Evolutionary conservation across 225 moss, liverwort and hornwort species (phyloP).

Genomic region (Physcomitrellopsis africana): DNA sequence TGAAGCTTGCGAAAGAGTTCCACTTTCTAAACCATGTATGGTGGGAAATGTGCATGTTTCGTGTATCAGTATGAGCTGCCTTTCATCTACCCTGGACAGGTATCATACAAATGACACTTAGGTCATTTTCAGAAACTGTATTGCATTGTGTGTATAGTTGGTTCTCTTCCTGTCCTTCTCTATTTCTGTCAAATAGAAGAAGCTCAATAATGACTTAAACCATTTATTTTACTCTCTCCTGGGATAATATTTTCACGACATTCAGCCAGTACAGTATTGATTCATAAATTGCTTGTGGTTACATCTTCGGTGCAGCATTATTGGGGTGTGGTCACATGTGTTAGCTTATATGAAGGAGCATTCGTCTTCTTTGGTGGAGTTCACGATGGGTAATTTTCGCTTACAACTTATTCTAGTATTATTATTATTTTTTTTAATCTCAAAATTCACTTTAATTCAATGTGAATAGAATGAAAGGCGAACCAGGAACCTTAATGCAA

Average conservation of each 20-base stretch:
- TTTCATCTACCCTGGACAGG: constrained; percentile 95
- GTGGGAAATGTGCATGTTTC: constrained; percentile 41
- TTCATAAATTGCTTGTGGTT: background rate
- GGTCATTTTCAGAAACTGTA: background rate
- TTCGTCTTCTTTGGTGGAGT: constrained; percentile 91
- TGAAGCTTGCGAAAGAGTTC: constrained; percentile 9
- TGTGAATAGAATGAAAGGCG: too few relatives aligned
- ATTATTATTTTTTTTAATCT: too few relatives aligned
- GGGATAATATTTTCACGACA: too few relatives aligned
- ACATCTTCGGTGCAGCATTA: constrained; percentile 68
- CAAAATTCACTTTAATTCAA: too few relatives aligned
- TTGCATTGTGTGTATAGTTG: too few relatives aligned
- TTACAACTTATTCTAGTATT: constrained; percentile 5
- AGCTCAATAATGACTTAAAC: too few relatives aligned
- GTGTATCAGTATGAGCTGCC: constrained; percentile 88
- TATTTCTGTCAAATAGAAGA: too few relatives aligned
- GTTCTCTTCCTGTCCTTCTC: too few relatives aligned
- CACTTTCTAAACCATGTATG: constrained; percentile 17
- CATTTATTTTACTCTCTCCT: too few relatives aligned
- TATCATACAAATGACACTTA: constrained; percentile 36
- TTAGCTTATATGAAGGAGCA: constrained; percentile 90
- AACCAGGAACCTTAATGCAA: too few relatives aligned
- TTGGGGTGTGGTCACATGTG: constrained; percentile 72
- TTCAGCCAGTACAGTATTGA: too few relatives aligned
- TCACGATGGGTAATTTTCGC: constrained; percentile 79